These are phyloP conservation scores for Pavlovales sp. DNA, from an alignment of 208 protist genomes.

Conservation along the genomic window DNA sequence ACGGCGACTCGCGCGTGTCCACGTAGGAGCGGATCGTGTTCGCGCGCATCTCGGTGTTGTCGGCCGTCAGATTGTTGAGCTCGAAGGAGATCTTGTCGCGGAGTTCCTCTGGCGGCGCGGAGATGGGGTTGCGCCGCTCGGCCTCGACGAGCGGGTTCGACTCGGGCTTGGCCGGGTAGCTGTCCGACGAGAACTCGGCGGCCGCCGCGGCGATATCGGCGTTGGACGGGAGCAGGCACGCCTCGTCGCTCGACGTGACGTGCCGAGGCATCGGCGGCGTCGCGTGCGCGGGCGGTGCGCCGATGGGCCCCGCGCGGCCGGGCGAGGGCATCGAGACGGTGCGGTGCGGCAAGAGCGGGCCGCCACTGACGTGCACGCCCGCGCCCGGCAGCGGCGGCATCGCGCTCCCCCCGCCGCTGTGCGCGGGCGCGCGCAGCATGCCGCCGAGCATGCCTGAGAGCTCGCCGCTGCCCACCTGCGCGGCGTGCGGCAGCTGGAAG, in stretches of 20 bases:
- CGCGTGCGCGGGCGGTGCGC: no score
- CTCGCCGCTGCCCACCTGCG: no score
- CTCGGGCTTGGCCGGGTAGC: background rate
- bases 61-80: slow-evolving; percentile 75
- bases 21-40: slow-evolving; percentile 64
- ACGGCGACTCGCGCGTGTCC: slow-evolving; percentile 18
- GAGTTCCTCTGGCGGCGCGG: slow-evolving; percentile 46
- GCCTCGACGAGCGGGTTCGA: background rate
- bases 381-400: no score
- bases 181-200: no score
- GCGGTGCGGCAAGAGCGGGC: no score
- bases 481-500: background rate
- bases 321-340: no score
- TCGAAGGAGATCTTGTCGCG: slow-evolving; percentile 77
- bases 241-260: background rate
- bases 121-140: background rate
- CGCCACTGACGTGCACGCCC: no score
- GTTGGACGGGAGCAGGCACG: background rate
- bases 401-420: no score
- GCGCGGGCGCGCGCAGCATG: no score
- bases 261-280: background rate
- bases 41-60: slow-evolving; percentile 61
- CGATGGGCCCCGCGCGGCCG: no score
- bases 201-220: background rate
- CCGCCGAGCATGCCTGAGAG: no score